Evolutionary conservation across 805 yeast species (phyloP).

Genomic region (Kuraishia capsulata): DNA sequence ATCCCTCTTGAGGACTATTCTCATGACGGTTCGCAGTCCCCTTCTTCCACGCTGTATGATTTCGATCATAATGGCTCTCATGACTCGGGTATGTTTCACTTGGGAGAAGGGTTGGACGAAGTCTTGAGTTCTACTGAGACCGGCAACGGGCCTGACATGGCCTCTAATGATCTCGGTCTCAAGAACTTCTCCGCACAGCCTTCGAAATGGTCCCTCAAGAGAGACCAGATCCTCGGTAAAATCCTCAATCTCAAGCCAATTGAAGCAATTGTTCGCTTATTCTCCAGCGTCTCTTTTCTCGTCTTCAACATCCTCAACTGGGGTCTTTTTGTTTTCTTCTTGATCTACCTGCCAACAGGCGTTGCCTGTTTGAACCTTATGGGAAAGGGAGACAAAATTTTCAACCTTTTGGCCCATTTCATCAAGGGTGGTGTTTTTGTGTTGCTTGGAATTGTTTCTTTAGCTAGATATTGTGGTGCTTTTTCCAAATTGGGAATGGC

Average conservation of each 20-base stretch:
- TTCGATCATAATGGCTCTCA: too few relatives aligned
- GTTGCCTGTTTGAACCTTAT: conserved; percentile 59
- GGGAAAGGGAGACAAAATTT: conserved; percentile 61
- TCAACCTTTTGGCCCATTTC: conserved; percentile 86
- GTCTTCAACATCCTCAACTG: conserved; percentile 48
- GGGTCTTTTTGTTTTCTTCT: conserved; percentile 52
- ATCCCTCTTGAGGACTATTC: conserved; percentile 19
- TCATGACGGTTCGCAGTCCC: conserved; percentile 15
- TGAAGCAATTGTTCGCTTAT: conserved; percentile 7
- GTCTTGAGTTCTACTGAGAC: too few relatives aligned
- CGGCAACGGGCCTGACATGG: neutral
- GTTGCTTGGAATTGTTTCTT: conserved; percentile 63
- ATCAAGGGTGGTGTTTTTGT: conserved; percentile 93
- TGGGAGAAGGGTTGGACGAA: neutral
- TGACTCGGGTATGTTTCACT: conserved; percentile 2
- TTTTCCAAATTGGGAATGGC: conserved; percentile 75
- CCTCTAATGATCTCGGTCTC: conserved; percentile 5
- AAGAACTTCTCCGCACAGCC: conserved; percentile 1
- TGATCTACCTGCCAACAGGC: conserved; percentile 46
- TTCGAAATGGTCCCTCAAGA: conserved; percentile 9
- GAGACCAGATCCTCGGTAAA: conserved; percentile 24
- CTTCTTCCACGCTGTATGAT: conserved; percentile 27
- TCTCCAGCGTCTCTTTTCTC: conserved; percentile 23
- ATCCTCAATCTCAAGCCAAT: conserved; percentile 22
- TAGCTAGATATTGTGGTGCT: conserved; percentile 83